Conservation (phyloP, 768 basidiomycete genomes). For the Trametes cubensis region DNA sequence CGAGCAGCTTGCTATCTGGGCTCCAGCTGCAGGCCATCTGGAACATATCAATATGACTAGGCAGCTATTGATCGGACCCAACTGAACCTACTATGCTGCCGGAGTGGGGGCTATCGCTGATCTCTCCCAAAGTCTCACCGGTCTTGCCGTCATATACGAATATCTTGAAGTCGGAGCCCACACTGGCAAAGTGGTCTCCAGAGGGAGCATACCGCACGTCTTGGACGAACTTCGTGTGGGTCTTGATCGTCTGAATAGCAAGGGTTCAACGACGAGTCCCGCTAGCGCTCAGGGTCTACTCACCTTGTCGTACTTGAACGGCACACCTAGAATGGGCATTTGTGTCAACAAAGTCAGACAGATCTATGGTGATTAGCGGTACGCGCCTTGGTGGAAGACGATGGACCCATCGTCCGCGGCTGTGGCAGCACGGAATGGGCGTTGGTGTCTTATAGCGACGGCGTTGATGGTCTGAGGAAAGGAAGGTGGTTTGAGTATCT, state of each 20-base stretch:
- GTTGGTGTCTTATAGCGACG: slow-evolving; percentile 82
- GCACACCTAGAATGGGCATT: slow-evolving; percentile 53
- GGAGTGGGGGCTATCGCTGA: slow-evolving; percentile 69
- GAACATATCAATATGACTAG: background rate
- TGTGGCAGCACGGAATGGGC: slow-evolving; percentile 90
- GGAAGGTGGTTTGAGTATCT: background rate
- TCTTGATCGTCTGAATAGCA: slow-evolving; percentile 66
- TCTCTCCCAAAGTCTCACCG: slow-evolving; percentile 74
- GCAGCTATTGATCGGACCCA: background rate
- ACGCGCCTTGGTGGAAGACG: slow-evolving; percentile 76
- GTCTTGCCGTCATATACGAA: slow-evolving; percentile 91
- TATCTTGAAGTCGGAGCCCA: slow-evolving; percentile 84
- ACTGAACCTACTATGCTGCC: slow-evolving; percentile 67
- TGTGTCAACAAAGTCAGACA: slow-evolving; percentile 3
- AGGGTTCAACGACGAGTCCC: background rate
- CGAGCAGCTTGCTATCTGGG: slow-evolving; percentile 67
- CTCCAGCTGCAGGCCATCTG: slow-evolving; percentile 84
- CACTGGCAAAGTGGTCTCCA: slow-evolving; percentile 84
- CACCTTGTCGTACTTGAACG: slow-evolving; percentile 89
- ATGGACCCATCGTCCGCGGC: slow-evolving; percentile 83
- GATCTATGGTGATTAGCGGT: background rate
- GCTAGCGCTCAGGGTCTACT: background rate
- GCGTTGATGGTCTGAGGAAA: slow-evolving; percentile 76
- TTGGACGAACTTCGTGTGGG: slow-evolving; percentile 91
- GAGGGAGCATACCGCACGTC: slow-evolving; percentile 83